Percentiles rank a stretch among this genome's conserved stretches.
phyloP scores from a whole-genome alignment of 1,139 yeast genomes.

The Zygosaccharomyces sapae region DNA sequence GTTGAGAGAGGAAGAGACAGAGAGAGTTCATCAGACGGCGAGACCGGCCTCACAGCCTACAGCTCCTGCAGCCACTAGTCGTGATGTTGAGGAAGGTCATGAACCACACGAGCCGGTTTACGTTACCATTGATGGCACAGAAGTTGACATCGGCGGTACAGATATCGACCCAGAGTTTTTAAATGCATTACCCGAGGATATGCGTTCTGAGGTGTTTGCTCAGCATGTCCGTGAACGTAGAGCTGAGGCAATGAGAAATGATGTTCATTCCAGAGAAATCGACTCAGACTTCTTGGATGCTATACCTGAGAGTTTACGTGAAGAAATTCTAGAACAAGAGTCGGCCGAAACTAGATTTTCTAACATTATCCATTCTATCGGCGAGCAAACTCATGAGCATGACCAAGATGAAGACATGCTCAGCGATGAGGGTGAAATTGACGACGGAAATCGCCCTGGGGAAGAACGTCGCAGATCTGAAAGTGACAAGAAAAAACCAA shows the following conservation, averaged over 20 bases:
- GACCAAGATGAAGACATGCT: slow-evolving; percentile 25
- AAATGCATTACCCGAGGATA: slow-evolving; percentile 86
- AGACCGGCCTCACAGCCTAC: slow-evolving; percentile 25
- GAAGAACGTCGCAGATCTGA: slow-evolving; percentile 10
- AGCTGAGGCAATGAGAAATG: slow-evolving; percentile 43
- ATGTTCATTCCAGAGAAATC: slow-evolving; percentile 54
- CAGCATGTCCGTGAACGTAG: slow-evolving; percentile 75
- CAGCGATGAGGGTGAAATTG: slow-evolving; percentile 26
- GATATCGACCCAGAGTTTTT: slow-evolving; percentile 91
- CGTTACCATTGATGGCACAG: slow-evolving; percentile 72
- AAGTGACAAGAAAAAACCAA: slow-evolving; percentile 35
- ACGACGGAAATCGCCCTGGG: slow-evolving; percentile 12
- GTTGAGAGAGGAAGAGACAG: slow-evolving; percentile 24
- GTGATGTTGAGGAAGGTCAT: slow-evolving; percentile 8
- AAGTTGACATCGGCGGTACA: slow-evolving; percentile 82
- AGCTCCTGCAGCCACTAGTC: slow-evolving; percentile 19
- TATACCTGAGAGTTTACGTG: slow-evolving; percentile 68
- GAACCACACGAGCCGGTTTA: slow-evolving; percentile 50
- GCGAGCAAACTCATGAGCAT: slow-evolving; percentile 31
- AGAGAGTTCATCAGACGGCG: slow-evolving; percentile 15
- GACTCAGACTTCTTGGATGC: slow-evolving; percentile 82
- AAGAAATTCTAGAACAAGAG: slow-evolving; percentile 71
- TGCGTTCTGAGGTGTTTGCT: slow-evolving; percentile 87
- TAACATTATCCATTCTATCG: slow-evolving; percentile 23
- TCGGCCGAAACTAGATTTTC: slow-evolving; percentile 44